phyloP scores from a whole-genome alignment of 1,284 basidiomycete species.

The Ustilago xerochloae region DNA sequence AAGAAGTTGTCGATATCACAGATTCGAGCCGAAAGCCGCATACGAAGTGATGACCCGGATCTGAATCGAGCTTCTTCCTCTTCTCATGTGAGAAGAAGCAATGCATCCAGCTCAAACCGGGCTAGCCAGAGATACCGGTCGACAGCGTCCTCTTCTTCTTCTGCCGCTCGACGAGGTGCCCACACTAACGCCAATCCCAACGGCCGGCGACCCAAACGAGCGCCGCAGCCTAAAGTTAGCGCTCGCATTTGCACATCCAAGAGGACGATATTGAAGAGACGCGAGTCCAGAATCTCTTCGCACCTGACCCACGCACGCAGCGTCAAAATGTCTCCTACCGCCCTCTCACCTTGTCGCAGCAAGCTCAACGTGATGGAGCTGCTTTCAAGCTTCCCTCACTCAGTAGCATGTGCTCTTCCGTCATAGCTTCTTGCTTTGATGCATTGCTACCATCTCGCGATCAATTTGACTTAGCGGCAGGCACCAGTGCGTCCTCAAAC shows the following conservation, averaged over 20 bases:
- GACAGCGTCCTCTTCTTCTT: constrained; percentile 4
- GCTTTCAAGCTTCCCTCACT: constrained; percentile 22
- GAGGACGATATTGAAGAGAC: constrained; percentile 35
- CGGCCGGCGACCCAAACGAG: neutral
- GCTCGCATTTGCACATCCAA: constrained; percentile 30
- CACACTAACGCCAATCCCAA: neutral
- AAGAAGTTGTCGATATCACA: constrained; percentile 35
- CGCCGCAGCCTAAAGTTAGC: constrained; percentile 22
- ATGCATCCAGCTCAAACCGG: constrained; percentile 10
- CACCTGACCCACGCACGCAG: constrained; percentile 20
- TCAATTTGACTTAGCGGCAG: constrained; percentile 21
- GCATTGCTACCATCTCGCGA: constrained; percentile 33
- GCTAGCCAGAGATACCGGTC: constrained; percentile 21
- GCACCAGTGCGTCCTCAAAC: neutral
- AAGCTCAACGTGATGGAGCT: constrained; percentile 21
- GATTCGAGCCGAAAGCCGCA: constrained; percentile 28
- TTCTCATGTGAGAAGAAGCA: neutral
- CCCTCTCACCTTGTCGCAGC: constrained; percentile 16
- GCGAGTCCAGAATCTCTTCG: constrained; percentile 26
- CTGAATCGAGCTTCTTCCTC: constrained; percentile 28
- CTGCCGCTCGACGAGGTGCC: neutral
- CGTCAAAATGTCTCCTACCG: constrained; percentile 33
- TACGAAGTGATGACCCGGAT: constrained; percentile 37
- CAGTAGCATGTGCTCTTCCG: constrained; percentile 16
- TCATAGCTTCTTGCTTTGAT: constrained; percentile 31